Evolutionary conservation across 306 rosid species (phyloP), one percentile per base, ranked within the genome.

Genomic region (Cicer cuneatum): DNA sequence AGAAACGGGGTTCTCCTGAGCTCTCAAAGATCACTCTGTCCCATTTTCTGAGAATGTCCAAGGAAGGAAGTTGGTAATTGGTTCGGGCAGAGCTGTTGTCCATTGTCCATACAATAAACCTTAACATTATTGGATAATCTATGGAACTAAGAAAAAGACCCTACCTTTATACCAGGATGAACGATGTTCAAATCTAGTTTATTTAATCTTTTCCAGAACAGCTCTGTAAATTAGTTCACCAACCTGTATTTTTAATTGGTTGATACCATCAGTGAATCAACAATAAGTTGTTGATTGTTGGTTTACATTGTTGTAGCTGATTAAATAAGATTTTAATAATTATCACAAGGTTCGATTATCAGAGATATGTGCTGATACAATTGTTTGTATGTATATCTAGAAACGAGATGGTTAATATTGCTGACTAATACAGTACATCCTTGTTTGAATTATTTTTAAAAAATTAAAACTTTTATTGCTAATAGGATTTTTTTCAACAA

Each of bases 31-130:
- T 88, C 80, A 86, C 89, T 7, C 76, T 91, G n/a, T 58, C 90
- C 78, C 89, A 88, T 76, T 91, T 84, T 74, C 86, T 94, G 78
- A 94, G 88, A 77, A 85, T 90, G 97, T 80, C 94, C 72, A 94
- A 87, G 88, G 91, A 87, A 86, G 97, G 97, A 68, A 72, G 71
- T 65, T 94, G 97, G 97, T 94, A 80, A 83, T 72, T 79, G 66
- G 74, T 71, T 68, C 16, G 38, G 69, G 74, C 60, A 29, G 59
- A 69, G 54, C 64, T 56, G 78, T 72, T 38, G 69, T 41, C 38
- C 62, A 52, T 80, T 38, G 69, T 41, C 24, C 71, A 41, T 74
- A 65, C 46, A 81, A 81, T 79, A 77, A 75, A 35, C 63, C 69
- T 9, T 14, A 35, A 7, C 65, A 35, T 52, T 62, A 43, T 14